Evolutionary conservation across 306 rosid genomes (phyloP), one percentile per base, ranked within the genome.

Genomic region (Ceratonia siliqua): DNA sequence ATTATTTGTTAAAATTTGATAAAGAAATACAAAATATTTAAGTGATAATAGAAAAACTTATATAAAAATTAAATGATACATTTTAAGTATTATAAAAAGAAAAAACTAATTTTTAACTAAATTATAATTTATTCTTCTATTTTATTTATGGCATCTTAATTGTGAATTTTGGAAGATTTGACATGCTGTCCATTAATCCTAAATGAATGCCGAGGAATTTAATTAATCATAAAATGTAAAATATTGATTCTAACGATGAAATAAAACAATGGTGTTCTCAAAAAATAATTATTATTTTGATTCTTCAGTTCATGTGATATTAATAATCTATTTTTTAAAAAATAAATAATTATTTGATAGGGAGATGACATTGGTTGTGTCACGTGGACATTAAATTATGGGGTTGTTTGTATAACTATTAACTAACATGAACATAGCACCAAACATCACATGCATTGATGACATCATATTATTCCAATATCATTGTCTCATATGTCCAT

Each of bases 391-490:
- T 49, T 11, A 6, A 58, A 11, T 12, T 27, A 24, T 38, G 55
- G 4, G 35, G 38, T 32, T 4, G 33, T 22, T 54, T 11, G 1
- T 22, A 54, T n/a, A 1, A 30, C 14, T 24, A n/a, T n/a, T 20
- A 45, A 45, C 35, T 25, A 66, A 43, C 56, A 43, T 14, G 45
- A 73, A 61, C 69, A 21, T 61, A 18, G 52, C 1, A 74, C 61
- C 53, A 36, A 62, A 52, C 65, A 2, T 62, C 68, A 38, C 68
- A 20, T 62, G 68, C 43, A 7, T 30, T 27, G 27, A n/a, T 17
- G 72, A 74, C 30, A 33, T 36, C 64, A 50, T 72, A 63, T 36
- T 20, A n/a, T 45, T 61, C 78, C 55, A 25, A 52, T 11, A 30
- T 72, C 7, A 33, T 72, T 41, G 56, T 41, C 30, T 39, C 38